phyloP scores from a whole-genome alignment of 768 basidiomycete genomes.

The Megacollybia marginata region DNA sequence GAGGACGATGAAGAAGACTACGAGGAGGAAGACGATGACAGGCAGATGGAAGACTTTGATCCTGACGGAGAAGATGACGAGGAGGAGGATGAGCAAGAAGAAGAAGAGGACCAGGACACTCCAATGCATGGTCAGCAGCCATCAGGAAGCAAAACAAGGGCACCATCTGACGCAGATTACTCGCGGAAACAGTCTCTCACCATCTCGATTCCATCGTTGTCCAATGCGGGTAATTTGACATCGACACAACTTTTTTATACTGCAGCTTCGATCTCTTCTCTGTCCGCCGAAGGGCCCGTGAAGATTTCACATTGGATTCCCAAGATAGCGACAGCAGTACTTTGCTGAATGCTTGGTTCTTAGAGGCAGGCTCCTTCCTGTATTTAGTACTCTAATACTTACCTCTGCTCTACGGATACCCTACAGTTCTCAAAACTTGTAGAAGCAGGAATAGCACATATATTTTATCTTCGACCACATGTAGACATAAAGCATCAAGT shows the following conservation, averaged over 20 bases:
- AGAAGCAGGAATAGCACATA: too few species aligned
- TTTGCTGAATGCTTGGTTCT: too few species aligned
- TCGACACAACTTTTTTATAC: not conserved
- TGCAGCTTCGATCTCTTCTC: not conserved
- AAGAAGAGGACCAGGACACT: constrained; percentile 30
- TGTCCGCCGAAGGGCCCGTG: not conserved
- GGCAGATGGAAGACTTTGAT: constrained; percentile 85
- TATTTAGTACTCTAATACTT: too few species aligned
- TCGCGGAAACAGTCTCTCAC: too few species aligned
- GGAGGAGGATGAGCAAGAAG: constrained; percentile 47
- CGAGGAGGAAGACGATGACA: constrained; percentile 50
- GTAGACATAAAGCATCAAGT: not conserved
- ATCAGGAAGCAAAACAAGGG: not conserved
- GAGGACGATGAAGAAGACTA: constrained; percentile 67
- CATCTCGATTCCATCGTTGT: not conserved
- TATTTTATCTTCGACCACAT: too few species aligned
- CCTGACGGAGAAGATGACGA: constrained; percentile 41
- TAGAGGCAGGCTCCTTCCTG: too few species aligned
- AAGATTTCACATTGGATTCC: not conserved
- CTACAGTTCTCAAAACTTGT: too few species aligned
- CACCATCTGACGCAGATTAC: not conserved
- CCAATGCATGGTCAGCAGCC: constrained; percentile 11
- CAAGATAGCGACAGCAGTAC: not conserved
- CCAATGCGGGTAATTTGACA: not conserved
- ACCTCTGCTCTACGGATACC: too few species aligned